A percentile compares a stretch with the other conserved stretches of the same genome.
Conservation (phyloP, 176 grass and related monocot genomes). For the Bromus sterilis region DNA sequence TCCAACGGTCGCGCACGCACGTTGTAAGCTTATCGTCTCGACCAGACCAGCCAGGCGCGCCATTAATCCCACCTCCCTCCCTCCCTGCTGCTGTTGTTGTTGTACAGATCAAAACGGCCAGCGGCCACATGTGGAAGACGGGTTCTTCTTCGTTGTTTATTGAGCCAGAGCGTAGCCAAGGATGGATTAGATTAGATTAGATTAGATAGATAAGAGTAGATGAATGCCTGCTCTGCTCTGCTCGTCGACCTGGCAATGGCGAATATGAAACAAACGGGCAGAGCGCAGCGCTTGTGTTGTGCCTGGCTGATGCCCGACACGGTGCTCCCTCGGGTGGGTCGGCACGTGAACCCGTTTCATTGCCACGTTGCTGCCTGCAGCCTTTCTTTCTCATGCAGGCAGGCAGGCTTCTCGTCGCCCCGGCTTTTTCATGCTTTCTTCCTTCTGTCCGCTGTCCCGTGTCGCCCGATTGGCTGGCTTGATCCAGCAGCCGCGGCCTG, state of each 20-base stretch:
- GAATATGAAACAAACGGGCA: conserved; percentile 10
- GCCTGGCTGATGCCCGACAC: conserved; percentile 27
- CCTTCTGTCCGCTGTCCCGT: not conserved
- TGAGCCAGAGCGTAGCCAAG: not conserved
- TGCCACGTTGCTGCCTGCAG: not conserved
- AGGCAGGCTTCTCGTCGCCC: not conserved
- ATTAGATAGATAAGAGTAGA: not conserved
- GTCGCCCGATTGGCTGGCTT: not conserved
- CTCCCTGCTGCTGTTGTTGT: not conserved
- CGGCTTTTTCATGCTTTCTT: not conserved
- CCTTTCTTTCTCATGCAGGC: too few relatives aligned
- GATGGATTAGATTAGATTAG: not conserved
- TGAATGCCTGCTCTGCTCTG: not conserved
- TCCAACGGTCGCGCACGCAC: not conserved
- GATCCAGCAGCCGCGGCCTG: not conserved
- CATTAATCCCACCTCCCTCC: not conserved
- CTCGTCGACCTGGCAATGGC: not conserved
- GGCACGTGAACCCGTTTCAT: not conserved
- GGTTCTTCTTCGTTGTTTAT: conserved; percentile 3
- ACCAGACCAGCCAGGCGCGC: not conserved
- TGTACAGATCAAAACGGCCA: not conserved
- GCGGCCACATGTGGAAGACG: conserved; percentile 14
- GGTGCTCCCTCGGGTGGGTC: conserved; percentile 3
- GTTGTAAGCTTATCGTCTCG: not conserved
- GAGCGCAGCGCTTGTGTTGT: conserved; percentile 16